Conservation (phyloP, 306 rosid species). For the Begonia loranthoides region DNA sequence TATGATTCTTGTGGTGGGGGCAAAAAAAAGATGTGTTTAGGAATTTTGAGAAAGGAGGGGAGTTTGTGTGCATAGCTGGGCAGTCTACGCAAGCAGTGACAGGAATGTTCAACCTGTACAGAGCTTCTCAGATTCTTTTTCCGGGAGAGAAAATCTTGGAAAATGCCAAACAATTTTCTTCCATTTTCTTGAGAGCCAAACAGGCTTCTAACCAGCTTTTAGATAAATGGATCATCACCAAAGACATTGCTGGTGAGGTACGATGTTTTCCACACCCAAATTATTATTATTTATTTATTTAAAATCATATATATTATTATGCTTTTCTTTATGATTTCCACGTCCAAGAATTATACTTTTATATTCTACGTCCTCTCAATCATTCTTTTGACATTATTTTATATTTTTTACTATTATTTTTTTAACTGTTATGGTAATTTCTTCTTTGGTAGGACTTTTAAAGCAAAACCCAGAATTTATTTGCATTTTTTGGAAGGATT, state of each 20-base stretch:
- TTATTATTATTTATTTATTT: too few species aligned
- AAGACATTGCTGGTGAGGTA: constrained; percentile 77
- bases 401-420: too few species aligned
- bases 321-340: too few species aligned
- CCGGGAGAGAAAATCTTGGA: constrained; percentile 64
- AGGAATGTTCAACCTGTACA: constrained; percentile 59
- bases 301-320: too few species aligned
- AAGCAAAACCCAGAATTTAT: neutral
- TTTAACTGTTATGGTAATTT: too few species aligned
- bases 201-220: constrained; percentile 42
- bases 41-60: constrained; percentile 57
- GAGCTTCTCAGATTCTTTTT: constrained; percentile 52
- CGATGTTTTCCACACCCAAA: neutral
- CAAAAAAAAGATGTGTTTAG: constrained; percentile 53
- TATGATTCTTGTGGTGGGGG: too few species aligned
- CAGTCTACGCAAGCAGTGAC: constrained; percentile 75
- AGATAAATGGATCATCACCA: constrained; percentile 87
- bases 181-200: constrained; percentile 42
- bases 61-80: constrained; percentile 65
- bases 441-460: too few species aligned
- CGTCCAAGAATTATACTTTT: too few species aligned
- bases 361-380: too few species aligned
- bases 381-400: too few species aligned
- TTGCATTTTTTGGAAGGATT: too few species aligned
- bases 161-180: constrained; percentile 46